These are phyloP conservation scores for Scleroderma bovista DNA, from an alignment of 768 basidiomycete species.

Conservation along the genomic window DNA sequence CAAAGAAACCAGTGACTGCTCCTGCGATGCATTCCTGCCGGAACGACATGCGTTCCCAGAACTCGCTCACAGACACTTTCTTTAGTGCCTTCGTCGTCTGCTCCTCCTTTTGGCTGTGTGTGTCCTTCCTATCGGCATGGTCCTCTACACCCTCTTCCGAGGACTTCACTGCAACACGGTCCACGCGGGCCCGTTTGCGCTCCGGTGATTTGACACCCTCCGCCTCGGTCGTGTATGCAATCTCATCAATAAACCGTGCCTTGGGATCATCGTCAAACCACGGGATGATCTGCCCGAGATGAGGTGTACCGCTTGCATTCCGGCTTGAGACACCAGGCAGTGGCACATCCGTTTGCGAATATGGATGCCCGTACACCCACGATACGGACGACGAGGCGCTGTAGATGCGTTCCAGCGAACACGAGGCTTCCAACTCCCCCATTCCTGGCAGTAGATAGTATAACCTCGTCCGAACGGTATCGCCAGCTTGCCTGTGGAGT, in stretches of 20 bases:
- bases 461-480: constrained; percentile 20
- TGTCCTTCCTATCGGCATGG: constrained; percentile 25
- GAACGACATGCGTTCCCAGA: constrained; percentile 97
- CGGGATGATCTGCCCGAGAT: constrained; percentile 74
- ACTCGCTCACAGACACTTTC: constrained; percentile 67
- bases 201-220: constrained; percentile 55
- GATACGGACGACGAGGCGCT: constrained; percentile 14
- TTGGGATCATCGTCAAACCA: constrained; percentile 97
- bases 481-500: constrained; percentile 18
- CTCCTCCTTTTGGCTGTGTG: constrained; percentile 25
- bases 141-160: constrained; percentile 22
- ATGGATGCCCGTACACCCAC: constrained; percentile 84
- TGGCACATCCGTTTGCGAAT: constrained; percentile 39
- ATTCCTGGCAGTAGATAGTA: constrained; percentile 72
- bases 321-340: constrained; percentile 43
- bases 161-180: not conserved
- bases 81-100: constrained; percentile 48
- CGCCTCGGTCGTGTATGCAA: constrained; percentile 65
- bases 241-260: constrained; percentile 87
- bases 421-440: constrained; percentile 58
- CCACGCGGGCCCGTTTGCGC: constrained; percentile 49
- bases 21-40: constrained; percentile 92
- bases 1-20: constrained; percentile 91
- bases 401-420: constrained; percentile 43
- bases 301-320: constrained; percentile 17